Evolutionary conservation across 768 basidiomycete species (phyloP).

Genomic region (Ramaria rubella): DNA sequence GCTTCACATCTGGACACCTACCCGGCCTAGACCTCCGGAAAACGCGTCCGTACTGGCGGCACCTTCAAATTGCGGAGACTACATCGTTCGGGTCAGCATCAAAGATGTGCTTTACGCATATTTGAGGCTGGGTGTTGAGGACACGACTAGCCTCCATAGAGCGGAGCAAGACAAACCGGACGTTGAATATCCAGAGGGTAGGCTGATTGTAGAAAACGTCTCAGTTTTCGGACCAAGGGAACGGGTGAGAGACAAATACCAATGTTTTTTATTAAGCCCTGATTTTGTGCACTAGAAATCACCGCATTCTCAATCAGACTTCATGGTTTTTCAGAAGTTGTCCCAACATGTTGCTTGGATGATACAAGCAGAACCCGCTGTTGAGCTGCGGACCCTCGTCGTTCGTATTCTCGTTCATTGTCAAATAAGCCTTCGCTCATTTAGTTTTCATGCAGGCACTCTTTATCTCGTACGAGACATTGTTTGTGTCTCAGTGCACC

Average conservation of each 20-base stretch:
- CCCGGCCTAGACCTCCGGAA: constrained; percentile 15
- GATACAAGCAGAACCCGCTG: constrained; percentile 46
- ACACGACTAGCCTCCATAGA: background rate
- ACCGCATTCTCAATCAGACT: constrained; percentile 65
- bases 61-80: background rate
- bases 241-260: constrained; percentile 37
- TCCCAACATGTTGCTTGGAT: constrained; percentile 61
- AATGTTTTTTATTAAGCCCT: constrained; percentile 10
- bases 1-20: constrained; percentile 52
- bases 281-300: constrained; percentile 40
- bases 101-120: constrained; percentile 63
- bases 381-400: constrained; percentile 47
- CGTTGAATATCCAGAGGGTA: background rate
- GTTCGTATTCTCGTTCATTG: constrained; percentile 27
- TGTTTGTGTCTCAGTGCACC: constrained; percentile 58
- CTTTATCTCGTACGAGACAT: constrained; percentile 47
- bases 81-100: constrained; percentile 50
- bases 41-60: background rate
- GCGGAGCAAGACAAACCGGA: background rate
- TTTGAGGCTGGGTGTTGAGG: constrained; percentile 41
- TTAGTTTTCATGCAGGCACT: constrained; percentile 33
- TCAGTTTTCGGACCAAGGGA: constrained; percentile 72
- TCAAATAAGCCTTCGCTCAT: constrained; percentile 10
- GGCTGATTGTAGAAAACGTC: constrained; percentile 51
- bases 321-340: constrained; percentile 53